Percentiles rank a stretch among this genome's conserved stretches.
These are phyloP conservation scores for Phytophthora sp. DNA, from an alignment of 352 stramenopile genomes.

Conservation along the genomic window DNA sequence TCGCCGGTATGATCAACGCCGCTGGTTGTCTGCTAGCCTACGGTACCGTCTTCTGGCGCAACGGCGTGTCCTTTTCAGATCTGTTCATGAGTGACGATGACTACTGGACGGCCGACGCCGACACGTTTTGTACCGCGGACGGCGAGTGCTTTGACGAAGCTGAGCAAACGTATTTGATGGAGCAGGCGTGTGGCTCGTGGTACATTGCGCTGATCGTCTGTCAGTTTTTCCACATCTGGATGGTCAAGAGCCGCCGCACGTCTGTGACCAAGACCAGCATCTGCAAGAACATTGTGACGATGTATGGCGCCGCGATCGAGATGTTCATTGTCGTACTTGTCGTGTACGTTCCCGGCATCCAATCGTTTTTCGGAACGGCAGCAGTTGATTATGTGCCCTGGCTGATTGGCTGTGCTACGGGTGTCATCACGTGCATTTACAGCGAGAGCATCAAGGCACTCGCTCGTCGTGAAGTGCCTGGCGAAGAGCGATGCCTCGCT, in stretches of 20 bases:
- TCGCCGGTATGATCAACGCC: constrained; percentile 86
- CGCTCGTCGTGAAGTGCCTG: constrained; percentile 27
- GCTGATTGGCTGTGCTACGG: constrained; percentile 47
- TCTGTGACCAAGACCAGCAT: constrained; percentile 74
- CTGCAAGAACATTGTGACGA: constrained; percentile 81
- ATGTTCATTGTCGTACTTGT: constrained; percentile 52
- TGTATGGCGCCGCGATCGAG: constrained; percentile 52
- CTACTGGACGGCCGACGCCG: constrained; percentile 37
- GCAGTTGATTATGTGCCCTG: constrained; percentile 50
- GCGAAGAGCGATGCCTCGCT: constrained; percentile 27
- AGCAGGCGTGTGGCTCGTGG: constrained; percentile 68
- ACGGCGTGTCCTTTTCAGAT: constrained; percentile 45
- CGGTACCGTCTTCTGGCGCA: constrained; percentile 43
- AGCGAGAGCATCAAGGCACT: constrained; percentile 49
- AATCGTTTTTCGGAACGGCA: constrained; percentile 48
- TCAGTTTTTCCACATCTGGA: constrained; percentile 85
- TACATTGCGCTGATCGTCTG: constrained; percentile 78
- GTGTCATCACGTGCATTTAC: constrained; percentile 45
- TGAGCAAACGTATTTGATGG: constrained; percentile 60
- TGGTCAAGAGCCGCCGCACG: constrained; percentile 86
- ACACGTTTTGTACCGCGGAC: constrained; percentile 33
- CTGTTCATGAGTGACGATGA: constrained; percentile 47
- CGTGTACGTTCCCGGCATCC: constrained; percentile 54
- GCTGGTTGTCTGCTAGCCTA: constrained; percentile 47
- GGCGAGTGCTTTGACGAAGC: constrained; percentile 43